Evolutionary conservation across 1,284 basidiomycete genomes (phyloP).

Genomic region (Termitomyces sp.): DNA sequence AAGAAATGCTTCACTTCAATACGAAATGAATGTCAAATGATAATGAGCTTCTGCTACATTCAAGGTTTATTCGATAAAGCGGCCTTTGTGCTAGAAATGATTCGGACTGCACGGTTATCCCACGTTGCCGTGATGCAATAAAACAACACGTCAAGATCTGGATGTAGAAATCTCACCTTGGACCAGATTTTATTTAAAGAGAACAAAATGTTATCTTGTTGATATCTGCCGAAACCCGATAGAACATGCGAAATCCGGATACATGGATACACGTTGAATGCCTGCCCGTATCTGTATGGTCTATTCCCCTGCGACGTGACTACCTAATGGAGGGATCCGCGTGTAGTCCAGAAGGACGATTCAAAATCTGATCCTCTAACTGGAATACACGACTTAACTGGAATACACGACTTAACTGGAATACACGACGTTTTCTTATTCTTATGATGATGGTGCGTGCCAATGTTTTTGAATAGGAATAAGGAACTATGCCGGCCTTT

Average conservation of each 20-base stretch:
- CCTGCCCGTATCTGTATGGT: conserved; percentile 32
- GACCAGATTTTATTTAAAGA: conserved; percentile 1
- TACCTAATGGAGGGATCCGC: conserved; percentile 48
- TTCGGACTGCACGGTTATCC: conserved; percentile 1
- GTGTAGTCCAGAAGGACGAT: conserved; percentile 25
- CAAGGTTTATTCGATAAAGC: background rate
- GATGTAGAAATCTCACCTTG: conserved; percentile 1
- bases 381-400: too few species aligned
- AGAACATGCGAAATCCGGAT: conserved; percentile 61
- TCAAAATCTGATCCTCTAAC: conserved; percentile 18
- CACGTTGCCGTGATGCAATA: conserved; percentile 5
- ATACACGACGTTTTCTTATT: conserved; percentile 27
- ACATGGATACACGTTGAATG: conserved; percentile 48
- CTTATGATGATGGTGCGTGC: conserved; percentile 21
- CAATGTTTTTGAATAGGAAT: conserved; percentile 19
- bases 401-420: too few species aligned
- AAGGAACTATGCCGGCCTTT: conserved; percentile 22
- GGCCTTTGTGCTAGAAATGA: conserved; percentile 1
- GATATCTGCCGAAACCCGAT: conserved; percentile 50
- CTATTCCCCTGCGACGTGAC: conserved; percentile 44
- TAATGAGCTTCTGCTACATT: background rate
- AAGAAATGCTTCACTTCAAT: conserved; percentile 8
- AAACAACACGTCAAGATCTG: conserved; percentile 1
- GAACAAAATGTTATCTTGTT: conserved; percentile 36
- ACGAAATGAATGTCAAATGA: conserved; percentile 3